Conservation (phyloP, 139 green algal species). For the Volvox reticuliferus region DNA sequence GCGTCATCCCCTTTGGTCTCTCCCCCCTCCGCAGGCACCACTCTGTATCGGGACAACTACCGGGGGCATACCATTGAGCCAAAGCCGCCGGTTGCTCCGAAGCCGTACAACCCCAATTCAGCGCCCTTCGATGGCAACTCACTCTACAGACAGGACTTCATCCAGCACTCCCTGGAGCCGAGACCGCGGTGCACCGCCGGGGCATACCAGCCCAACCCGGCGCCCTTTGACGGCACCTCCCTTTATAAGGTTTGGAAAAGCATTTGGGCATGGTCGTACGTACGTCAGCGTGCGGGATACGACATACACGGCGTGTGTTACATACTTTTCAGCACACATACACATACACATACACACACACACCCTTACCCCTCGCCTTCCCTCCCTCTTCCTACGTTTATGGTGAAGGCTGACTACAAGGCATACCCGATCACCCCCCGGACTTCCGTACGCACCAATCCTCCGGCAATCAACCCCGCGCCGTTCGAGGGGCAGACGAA, state of each 20-base stretch:
- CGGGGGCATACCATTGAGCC: conserved; percentile 2
- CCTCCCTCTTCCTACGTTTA: no score
- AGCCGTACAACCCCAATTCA: conserved; percentile 4
- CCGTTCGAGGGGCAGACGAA: conserved; percentile 48
- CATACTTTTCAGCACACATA: no score
- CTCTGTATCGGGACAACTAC: background rate
- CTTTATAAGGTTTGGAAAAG: conserved; percentile 23
- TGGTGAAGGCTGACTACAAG: conserved; percentile 12
- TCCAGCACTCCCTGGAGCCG: background rate
- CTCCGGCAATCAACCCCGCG: background rate
- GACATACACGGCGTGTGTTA: no score
- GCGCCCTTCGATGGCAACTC: conserved; percentile 16
- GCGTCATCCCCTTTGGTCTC: no score
- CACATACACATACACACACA: no score
- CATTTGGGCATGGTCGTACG: no score
- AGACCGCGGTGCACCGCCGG: background rate
- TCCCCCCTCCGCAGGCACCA: conserved; percentile 10
- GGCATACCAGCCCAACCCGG: background rate
- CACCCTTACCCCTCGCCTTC: background rate
- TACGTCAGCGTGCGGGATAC: no score
- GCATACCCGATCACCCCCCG: conserved; percentile 1
- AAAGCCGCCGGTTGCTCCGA: background rate
- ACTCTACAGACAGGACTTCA: conserved; percentile 6
- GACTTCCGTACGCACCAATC: background rate
- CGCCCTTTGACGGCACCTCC: conserved; percentile 65